Base-by-base conservation (phyloP, 75 land plant genomes). In the Pinus taeda region DNA sequence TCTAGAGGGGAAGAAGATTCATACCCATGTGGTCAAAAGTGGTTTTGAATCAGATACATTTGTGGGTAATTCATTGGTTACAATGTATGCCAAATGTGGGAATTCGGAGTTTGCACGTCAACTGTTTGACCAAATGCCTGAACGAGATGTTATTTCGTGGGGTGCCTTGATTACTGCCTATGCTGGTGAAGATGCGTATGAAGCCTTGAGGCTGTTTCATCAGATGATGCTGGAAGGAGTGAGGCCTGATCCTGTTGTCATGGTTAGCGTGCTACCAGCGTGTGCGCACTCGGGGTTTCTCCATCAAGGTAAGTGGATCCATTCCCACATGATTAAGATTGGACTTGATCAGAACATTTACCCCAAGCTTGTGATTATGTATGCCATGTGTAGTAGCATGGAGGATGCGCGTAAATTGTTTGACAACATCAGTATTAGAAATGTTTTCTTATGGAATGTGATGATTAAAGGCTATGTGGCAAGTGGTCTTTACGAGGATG, bases 1-100 rank as follows among this genome's bases (percentile, higher is more conserved):
- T 37, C 62, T 12, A 3, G 15, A 81, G 26, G 95, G 93, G 1
- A 85, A 88, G 77, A 74, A 89, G 64, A 73, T 94, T 39, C 94
- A 91, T 60, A 92, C 81, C 11, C 87, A 89, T 85, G 81, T 81
- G 18, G 21, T 83, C 63, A 77, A 84, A 15, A 75, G 57, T 2
- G 89, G 91, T 30, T n/a, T 65, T 57, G 61, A 49, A 39, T 26
- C 15, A 17, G 57, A 30, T 67, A 20, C 18, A 18, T 67, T 36
- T 67, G 71, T 67, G 15, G 71, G 71, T 20, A 67, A 67, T 67
- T 33, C 71, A 4, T 42, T 67, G 4, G 45, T 67, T 39, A 42
- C 71, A 17, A 67, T 67, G 77, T 83, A 80, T 63, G 70, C 76
- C 0, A 86, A 78, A 66, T 83, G 85, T 60, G 78, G 82, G 60